Evolutionary conservation across 1,284 basidiomycete species (phyloP).

Genomic region (Sanghuangporus weigelae): DNA sequence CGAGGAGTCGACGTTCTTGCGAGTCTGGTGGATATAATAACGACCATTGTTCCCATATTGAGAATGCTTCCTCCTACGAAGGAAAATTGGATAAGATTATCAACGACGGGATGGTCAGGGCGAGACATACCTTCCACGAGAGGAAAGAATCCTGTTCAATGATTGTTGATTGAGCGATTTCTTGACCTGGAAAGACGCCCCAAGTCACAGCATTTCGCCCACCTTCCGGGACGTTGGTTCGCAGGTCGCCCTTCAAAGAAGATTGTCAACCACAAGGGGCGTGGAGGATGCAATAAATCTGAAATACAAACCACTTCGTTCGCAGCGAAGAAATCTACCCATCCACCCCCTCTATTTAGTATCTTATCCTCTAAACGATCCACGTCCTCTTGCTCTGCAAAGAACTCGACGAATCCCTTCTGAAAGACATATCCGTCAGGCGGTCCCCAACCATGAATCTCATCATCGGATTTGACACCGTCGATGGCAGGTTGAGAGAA

Average conservation of each 20-base stretch:
- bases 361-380: slow-evolving; percentile 58
- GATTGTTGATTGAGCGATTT: slow-evolving; percentile 95
- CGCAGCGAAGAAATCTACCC: slow-evolving; percentile 84
- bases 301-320: slow-evolving; percentile 58
- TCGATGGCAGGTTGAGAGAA: slow-evolving; percentile 95
- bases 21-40: slow-evolving; percentile 79
- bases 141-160: slow-evolving; percentile 92
- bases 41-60: slow-evolving; percentile 95
- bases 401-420: slow-evolving; percentile 98
- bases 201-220: slow-evolving; percentile 96
- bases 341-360: slow-evolving; percentile 48
- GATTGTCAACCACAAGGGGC: background rate
- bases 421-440: slow-evolving; percentile 92
- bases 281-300: background rate
- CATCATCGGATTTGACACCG: slow-evolving; percentile 68
- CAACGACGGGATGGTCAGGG: background rate
- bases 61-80: slow-evolving; percentile 89
- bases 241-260: slow-evolving; percentile 63
- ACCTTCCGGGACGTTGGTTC: slow-evolving; percentile 75
- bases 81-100: background rate
- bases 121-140: slow-evolving; percentile 74
- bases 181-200: slow-evolving; percentile 97
- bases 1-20: slow-evolving; percentile 67
- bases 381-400: slow-evolving; percentile 66
- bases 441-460: slow-evolving; percentile 90